phyloP scores from a whole-genome alignment of 345 rosid genomes.

The Turnera subulata region DNA sequence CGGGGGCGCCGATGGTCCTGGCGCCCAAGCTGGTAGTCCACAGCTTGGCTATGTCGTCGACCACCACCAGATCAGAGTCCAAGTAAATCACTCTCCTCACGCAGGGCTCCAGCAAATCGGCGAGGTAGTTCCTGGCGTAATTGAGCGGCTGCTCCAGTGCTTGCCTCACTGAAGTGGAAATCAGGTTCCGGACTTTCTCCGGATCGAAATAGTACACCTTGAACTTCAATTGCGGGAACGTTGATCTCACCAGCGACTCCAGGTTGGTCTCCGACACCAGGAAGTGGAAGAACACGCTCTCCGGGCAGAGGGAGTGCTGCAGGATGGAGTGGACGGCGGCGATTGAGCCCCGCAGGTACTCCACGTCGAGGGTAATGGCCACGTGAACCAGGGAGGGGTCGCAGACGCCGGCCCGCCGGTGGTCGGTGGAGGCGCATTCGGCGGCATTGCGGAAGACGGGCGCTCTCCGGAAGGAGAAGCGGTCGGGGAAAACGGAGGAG shows the following conservation, averaged over 20 bases:
- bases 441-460: constrained; percentile 72
- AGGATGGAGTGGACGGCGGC: constrained; percentile 94
- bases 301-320: constrained; percentile 74
- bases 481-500: constrained; percentile 15
- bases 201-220: constrained; percentile 87
- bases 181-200: constrained; percentile 59
- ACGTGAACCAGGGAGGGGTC: constrained; percentile 79
- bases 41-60: constrained; percentile 74
- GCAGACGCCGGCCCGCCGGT: constrained; percentile 42
- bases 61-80: constrained; percentile 87
- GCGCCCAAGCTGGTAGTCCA: constrained; percentile 64
- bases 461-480: constrained; percentile 63
- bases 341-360: constrained; percentile 88
- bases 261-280: constrained; percentile 65
- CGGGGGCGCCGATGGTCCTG: constrained; percentile 90
- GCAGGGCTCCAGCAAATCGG: constrained; percentile 81
- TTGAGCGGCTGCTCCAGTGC: constrained; percentile 92
- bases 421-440: constrained; percentile 52
- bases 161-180: constrained; percentile 86
- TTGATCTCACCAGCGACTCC: constrained; percentile 66
- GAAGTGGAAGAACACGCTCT: constrained; percentile 84
- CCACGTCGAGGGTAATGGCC: constrained; percentile 83
- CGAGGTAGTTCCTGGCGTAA: constrained; percentile 86
- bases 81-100: constrained; percentile 78
- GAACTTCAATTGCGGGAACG: constrained; percentile 80